Evolutionary conservation across 2,329 filamentous ascomycete genomes (phyloP), one percentile per base, ranked within the genome.

Genomic region (Colletotrichum coccodes): DNA sequence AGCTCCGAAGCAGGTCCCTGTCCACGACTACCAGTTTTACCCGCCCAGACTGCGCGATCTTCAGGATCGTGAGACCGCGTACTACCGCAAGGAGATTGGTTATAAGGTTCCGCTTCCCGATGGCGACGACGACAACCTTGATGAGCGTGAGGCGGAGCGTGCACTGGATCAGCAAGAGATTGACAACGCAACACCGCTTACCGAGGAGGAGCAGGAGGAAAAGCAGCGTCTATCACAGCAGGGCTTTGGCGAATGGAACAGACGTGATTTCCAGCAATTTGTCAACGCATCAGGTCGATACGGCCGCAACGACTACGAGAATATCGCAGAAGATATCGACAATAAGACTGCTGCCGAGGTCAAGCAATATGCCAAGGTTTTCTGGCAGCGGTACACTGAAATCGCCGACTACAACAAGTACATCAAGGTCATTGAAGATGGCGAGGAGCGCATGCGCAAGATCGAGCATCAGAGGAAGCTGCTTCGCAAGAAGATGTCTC

Each of bases 1-100:
- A 64, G 94, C 96, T 11, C 96, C 96, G 0, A 97, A 97, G 81
- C 96, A 99, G 78, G 90, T 97, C 60, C 85, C 90, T 4, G 92
- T 97, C 46, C 95, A 98, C 75, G 96, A 99, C 79, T 98, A 97
- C 79, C 96, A 99, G 76, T 99, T 99, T 83, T 99, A 97, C 79
- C 95, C 95, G 0, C 86, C 91, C 0, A 88, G 91, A 50, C 89
- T 99, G 11, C 89, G 91, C 32, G 94, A 98, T 74, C 86, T 99
- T 8, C 96, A 99, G 78, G 96, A 99, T 72, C 94, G 95, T 75
- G 96, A 99, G 82, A 99, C 96, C 0, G 95, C 96, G 0, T 97
- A 88, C 78, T 98, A 97, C 79, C 92, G 96, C 71, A 98, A 98
- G 80, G 94, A 98, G 78, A 97, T 98, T 73, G 92, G 92, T 30